Evolutionary conservation across 805 yeast genomes (phyloP), one percentile per base, ranked within the genome.

Genomic region (Candida ascalaphidarum): DNA sequence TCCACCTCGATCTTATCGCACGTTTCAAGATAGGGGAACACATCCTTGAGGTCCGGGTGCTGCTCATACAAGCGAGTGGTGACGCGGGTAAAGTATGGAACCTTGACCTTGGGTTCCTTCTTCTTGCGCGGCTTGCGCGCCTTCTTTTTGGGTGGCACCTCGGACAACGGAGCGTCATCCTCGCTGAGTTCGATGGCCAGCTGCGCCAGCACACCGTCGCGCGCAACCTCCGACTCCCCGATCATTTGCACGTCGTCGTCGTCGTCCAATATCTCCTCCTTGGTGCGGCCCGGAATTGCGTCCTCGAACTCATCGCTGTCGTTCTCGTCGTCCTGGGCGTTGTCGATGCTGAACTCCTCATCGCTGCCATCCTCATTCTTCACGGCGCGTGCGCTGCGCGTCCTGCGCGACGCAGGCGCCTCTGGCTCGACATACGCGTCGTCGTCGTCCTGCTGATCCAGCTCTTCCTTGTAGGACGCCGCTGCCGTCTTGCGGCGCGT

Each of bases 41-140:
- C 81, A 21, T 72, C 72, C 35, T 68, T 67, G 29, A 92, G 60
- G 30, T 81, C 78, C 0, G 96, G 95, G 51, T 92, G 97, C 31
- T 71, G 64, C 22, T 72, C 81, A 43, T 68, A 82, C 12, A 92
- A 58, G 32, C 70, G 71, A 21, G 64, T 63, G 1, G 95, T 83
- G 46, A 76, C 69, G 26, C 89, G 61, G 24, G 81, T 77, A 52
- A 71, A 80, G 19, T 77, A 76, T 2, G 86, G 77, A 4, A 77
- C 57, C 42, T 77, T 78, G 6, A 74, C 77, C 39, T 68, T 68
- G 9, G 68, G 65, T 18, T 52, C 57, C 33, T 58, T 55, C 39
- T 57, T 52, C 39, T 53, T 57, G 13, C 49, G 34, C 3, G 50
- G 46, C 28, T 25, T 40, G 32, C 35, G 47, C 40, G 26, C 17